These are phyloP conservation scores for Eutreptiella sp. DNA, from an alignment of 208 protist genomes.

Conservation along the genomic window DNA sequence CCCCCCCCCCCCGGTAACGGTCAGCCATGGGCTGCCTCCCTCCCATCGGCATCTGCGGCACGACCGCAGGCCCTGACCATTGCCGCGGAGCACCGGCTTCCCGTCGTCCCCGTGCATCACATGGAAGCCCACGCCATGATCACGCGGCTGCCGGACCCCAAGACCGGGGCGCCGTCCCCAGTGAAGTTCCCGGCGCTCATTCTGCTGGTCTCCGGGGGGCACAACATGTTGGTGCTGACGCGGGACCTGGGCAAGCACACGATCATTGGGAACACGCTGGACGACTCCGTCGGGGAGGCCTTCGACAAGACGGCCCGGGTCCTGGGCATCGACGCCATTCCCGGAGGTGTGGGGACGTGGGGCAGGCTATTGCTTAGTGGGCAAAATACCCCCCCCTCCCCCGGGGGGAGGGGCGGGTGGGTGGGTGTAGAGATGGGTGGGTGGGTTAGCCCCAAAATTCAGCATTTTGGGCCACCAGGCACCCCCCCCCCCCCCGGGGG, in stretches of 20 bases:
- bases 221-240: neutral
- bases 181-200: slow-evolving; percentile 13
- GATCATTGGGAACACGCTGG: neutral
- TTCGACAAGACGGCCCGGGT: slow-evolving; percentile 23
- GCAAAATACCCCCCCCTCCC: too few relatives aligned
- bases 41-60: too few relatives aligned
- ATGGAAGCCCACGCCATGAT: slow-evolving; percentile 22
- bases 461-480: too few relatives aligned
- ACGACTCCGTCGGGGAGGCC: slow-evolving; percentile 21
- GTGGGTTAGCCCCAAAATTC: too few relatives aligned
- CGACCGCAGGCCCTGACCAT: neutral
- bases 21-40: too few relatives aligned
- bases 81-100: neutral
- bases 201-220: slow-evolving; percentile 17
- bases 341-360: too few relatives aligned
- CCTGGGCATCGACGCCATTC: too few relatives aligned
- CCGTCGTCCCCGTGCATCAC: slow-evolving; percentile 16
- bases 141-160: neutral
- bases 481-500: too few relatives aligned
- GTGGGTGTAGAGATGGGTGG: too few relatives aligned
- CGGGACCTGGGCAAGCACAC: slow-evolving; percentile 2
- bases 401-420: too few relatives aligned
- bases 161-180: neutral
- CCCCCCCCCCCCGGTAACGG: too few relatives aligned
- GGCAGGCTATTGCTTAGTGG: too few relatives aligned